Conservation (phyloP, 2,329 filamentous ascomycete species). For the Chaetomium sp. region DNA sequence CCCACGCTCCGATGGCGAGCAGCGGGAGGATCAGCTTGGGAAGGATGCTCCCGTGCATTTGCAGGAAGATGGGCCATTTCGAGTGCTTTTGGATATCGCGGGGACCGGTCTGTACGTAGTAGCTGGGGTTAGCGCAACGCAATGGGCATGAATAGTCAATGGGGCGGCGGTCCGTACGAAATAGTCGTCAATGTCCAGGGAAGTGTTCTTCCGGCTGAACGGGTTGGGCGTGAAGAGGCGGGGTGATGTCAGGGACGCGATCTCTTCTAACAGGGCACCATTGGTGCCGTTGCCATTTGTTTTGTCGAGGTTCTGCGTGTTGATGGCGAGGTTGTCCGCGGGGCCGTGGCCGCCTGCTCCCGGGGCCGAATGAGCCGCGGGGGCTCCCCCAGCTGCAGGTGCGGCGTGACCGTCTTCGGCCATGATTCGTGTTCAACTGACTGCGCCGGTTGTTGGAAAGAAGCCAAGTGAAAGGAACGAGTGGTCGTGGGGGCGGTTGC, state of each 20-base stretch:
- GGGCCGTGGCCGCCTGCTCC: neutral
- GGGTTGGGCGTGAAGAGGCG: conserved; percentile 37
- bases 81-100: conserved; percentile 73
- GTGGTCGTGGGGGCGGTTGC: neutral
- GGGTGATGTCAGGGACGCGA: conserved; percentile 37
- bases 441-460: neutral
- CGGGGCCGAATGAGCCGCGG: neutral
- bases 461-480: neutral
- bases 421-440: neutral
- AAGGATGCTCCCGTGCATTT: conserved; percentile 72
- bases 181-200: conserved; percentile 49
- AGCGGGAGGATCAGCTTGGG: conserved; percentile 77
- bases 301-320: conserved; percentile 10
- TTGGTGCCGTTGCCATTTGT: conserved; percentile 23
- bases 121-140: conserved; percentile 3
- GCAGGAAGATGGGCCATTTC: conserved; percentile 76
- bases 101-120: conserved; percentile 54
- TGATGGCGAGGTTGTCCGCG: neutral
- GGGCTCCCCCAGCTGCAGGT: neutral
- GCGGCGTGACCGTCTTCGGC: conserved; percentile 16
- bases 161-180: conserved; percentile 42
- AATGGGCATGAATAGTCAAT: neutral
- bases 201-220: conserved; percentile 39
- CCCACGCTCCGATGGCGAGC: conserved; percentile 64
- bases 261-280: conserved; percentile 25